Evolutionary conservation across 768 basidiomycete species (phyloP).

Genomic region (Steccherinum ochraceum): DNA sequence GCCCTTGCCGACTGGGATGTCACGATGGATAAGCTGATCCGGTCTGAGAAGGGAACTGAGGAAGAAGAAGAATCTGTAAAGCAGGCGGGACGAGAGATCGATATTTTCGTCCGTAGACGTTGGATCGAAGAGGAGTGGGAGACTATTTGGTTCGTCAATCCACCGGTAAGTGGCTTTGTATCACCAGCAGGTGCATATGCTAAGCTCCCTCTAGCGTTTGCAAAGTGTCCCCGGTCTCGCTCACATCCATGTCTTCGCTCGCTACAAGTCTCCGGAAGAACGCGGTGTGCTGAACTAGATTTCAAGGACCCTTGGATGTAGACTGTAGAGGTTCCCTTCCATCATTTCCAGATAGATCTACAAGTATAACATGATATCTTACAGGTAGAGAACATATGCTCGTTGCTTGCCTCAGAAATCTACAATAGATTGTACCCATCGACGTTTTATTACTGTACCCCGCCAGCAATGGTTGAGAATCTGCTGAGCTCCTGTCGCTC

Average conservation of each 20-base stretch:
- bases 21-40: constrained; percentile 53
- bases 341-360: no score
- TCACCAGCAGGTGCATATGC: background rate
- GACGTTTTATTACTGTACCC: no score
- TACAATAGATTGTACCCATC: no score
- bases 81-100: constrained; percentile 51
- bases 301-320: no score
- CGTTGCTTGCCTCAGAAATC: no score
- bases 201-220: constrained; percentile 45
- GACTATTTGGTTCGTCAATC: constrained; percentile 89
- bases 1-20: constrained; percentile 67
- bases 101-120: constrained; percentile 52
- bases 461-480: no score
- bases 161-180: constrained; percentile 45
- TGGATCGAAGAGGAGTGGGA: constrained; percentile 81
- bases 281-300: constrained; percentile 1
- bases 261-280: constrained; percentile 34
- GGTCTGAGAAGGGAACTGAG: constrained; percentile 41
- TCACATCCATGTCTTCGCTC: constrained; percentile 85
- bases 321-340: no score
- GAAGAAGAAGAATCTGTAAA: constrained; percentile 48
- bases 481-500: no score
- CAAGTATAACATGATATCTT: no score
- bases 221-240: constrained; percentile 79
- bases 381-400: no score